Conservation (phyloP, 2,329 filamentous ascomycete species). For the Paraphoma sp. region DNA sequence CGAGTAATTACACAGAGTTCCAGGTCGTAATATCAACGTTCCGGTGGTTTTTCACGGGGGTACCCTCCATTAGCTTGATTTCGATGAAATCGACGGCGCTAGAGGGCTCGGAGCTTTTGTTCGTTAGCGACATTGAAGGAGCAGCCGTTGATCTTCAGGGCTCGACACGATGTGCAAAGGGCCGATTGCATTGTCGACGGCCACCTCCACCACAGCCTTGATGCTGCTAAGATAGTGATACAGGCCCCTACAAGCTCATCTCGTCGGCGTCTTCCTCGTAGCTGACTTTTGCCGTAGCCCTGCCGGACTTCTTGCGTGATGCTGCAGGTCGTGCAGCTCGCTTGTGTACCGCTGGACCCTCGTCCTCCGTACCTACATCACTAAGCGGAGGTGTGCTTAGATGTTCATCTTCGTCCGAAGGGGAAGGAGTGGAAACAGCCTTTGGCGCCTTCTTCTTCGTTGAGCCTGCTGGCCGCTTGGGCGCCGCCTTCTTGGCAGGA, state of each 20-base stretch:
- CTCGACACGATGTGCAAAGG: conserved; percentile 5
- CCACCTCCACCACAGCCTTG: not conserved
- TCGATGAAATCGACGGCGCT: too few relatives aligned
- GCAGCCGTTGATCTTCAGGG: conserved; percentile 2
- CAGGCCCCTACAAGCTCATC: conserved; percentile 26
- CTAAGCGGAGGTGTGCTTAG: conserved; percentile 47
- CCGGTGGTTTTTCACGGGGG: too few relatives aligned
- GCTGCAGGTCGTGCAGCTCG: conserved; percentile 28
- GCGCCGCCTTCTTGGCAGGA: conserved; percentile 46
- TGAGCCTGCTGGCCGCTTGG: conserved; percentile 33
- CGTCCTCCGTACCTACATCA: conserved; percentile 45
- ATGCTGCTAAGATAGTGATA: conserved; percentile 3
- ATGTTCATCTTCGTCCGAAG: conserved; percentile 45
- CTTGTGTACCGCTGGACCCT: conserved; percentile 30
- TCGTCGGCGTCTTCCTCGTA: conserved; percentile 45
- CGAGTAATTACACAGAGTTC: too few relatives aligned
- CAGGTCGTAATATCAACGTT: too few relatives aligned
- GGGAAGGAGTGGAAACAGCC: conserved; percentile 51
- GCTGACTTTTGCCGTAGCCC: conserved; percentile 34
- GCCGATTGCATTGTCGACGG: conserved; percentile 1
- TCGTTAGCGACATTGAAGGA: conserved; percentile 5
- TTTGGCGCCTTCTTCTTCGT: conserved; percentile 49
- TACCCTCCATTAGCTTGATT: too few relatives aligned
- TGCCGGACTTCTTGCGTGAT: conserved; percentile 35
- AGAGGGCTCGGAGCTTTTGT: conserved; percentile 19